Conservation (phyloP, 1,139 yeast species). For the Kurtzmaniella natalensis region DNA sequence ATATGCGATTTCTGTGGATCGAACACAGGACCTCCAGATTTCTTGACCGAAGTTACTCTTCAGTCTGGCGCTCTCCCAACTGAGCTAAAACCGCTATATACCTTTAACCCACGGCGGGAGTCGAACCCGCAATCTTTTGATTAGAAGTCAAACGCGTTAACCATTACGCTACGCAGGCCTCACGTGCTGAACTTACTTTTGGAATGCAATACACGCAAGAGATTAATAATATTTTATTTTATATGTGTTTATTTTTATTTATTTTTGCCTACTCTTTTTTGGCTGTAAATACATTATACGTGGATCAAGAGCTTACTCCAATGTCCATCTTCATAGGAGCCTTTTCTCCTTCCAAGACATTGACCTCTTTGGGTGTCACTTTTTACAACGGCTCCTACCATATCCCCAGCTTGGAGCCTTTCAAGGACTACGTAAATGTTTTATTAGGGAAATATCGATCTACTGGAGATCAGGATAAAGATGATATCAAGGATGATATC, state of each 20-base stretch:
- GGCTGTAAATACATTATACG: no score
- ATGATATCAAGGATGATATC: neutral
- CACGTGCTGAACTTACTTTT: no score
- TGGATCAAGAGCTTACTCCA: no score
- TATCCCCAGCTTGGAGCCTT: neutral
- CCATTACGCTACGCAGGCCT: conserved; percentile 47
- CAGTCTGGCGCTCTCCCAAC: conserved; percentile 58
- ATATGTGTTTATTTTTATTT: no score
- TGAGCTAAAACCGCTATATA: conserved; percentile 44
- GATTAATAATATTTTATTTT: neutral
- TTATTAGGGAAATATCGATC: no score
- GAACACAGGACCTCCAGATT: conserved; percentile 56
- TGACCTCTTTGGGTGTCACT: neutral
- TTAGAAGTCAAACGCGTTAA: conserved; percentile 47
- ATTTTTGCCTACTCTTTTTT: no score
- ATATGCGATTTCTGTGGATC: conserved; percentile 49
- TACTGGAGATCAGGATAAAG: neutral
- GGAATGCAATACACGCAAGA: no score
- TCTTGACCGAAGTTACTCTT: conserved; percentile 33
- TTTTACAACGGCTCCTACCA: neutral
- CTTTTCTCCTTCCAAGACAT: neutral
- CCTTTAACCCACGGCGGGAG: conserved; percentile 43
- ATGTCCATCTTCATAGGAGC: neutral
- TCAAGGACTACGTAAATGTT: conserved; percentile 4
- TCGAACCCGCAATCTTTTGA: conserved; percentile 48